Conservation (phyloP, 768 basidiomycete genomes). For the Suillus plorans region DNA sequence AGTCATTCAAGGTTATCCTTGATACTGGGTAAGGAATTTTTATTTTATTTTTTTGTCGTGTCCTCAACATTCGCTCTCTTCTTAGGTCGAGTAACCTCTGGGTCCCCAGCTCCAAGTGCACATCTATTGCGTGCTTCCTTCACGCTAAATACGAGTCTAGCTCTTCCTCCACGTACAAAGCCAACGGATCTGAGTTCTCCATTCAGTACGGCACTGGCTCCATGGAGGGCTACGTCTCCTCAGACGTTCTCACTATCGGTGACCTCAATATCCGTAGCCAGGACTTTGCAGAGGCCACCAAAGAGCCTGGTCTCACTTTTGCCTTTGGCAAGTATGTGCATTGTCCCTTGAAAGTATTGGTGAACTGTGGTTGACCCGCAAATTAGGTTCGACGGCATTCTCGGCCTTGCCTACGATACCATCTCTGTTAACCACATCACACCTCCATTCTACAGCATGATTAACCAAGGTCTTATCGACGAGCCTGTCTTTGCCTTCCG, state of each 20-base stretch:
- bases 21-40: constrained; percentile 72
- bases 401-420: constrained; percentile 93
- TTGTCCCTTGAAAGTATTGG: neutral
- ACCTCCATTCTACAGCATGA: constrained; percentile 95
- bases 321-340: constrained; percentile 86
- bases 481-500: constrained; percentile 93
- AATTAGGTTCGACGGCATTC: constrained; percentile 87
- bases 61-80: constrained; percentile 6
- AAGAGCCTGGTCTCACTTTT: constrained; percentile 96
- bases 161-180: constrained; percentile 80
- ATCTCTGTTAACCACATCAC: constrained; percentile 91
- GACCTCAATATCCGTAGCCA: constrained; percentile 73
- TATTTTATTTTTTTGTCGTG: neutral
- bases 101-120: constrained; percentile 83
- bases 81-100: constrained; percentile 88
- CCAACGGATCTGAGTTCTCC: constrained; percentile 84
- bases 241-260: constrained; percentile 77
- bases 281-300: constrained; percentile 93
- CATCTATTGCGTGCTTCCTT: constrained; percentile 90
- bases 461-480: constrained; percentile 78
- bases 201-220: constrained; percentile 97
- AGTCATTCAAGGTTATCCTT: constrained; percentile 90
- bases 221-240: constrained; percentile 94
- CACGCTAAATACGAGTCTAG: constrained; percentile 88
- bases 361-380: neutral